phyloP scores from a whole-genome alignment of 2,329 filamentous ascomycete genomes.

The Pestalotiopsis sp. region DNA sequence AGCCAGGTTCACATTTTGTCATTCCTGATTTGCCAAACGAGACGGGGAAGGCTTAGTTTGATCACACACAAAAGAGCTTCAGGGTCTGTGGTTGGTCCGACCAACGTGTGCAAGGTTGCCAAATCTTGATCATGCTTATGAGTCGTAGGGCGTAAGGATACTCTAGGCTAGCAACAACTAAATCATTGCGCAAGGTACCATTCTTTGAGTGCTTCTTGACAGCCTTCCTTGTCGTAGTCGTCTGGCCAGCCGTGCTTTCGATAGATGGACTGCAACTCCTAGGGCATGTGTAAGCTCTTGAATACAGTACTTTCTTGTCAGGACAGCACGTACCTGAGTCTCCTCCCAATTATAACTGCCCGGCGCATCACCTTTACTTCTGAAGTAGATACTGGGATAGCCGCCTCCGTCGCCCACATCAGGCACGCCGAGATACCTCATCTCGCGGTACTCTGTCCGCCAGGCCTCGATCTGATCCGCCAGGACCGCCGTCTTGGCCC shows the following conservation, averaged over 20 bases:
- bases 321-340: background rate
- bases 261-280: constrained; percentile 5
- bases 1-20: background rate
- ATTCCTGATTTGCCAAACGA: background rate
- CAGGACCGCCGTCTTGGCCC: background rate
- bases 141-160: too few species aligned
- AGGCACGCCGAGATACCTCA: constrained; percentile 1
- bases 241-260: constrained; percentile 3
- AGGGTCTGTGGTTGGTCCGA: too few species aligned
- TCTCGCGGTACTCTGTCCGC: background rate
- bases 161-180: too few species aligned
- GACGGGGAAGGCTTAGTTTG: background rate
- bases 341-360: background rate
- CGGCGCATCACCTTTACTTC: background rate
- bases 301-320: background rate
- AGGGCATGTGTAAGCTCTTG: background rate
- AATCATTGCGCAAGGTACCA: background rate
- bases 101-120: background rate
- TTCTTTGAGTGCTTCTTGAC: background rate
- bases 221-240: background rate
- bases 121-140: background rate
- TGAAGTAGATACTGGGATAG: constrained; percentile 2
- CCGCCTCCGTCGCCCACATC: background rate
- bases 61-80: background rate
- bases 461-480: background rate